A percentile compares a stretch with the other conserved stretches of the same genome.
Evolutionary conservation across 129 eudicot genomes (phyloP).

Genomic region (Artemisia argyi): DNA sequence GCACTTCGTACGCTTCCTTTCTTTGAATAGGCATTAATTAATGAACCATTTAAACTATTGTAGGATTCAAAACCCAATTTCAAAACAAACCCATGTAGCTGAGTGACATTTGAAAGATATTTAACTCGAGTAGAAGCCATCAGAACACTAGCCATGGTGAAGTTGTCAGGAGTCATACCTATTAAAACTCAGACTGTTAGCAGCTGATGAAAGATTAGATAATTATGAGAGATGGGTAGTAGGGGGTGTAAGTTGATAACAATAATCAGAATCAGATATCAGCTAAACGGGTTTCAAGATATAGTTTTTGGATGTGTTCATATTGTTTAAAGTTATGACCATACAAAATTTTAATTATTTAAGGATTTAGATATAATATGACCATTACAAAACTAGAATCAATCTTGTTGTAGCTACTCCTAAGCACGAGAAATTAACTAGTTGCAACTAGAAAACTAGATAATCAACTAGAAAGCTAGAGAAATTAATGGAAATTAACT

Average conservation of each 20-base stretch:
- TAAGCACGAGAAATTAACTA: too few relatives aligned
- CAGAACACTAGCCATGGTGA: constrained; percentile 53
- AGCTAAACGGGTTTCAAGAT: too few relatives aligned
- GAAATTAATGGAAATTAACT: not conserved
- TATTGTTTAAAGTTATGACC: too few relatives aligned
- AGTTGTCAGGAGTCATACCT: constrained; percentile 61
- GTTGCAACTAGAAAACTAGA: not conserved
- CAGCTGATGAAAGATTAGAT: constrained; percentile 5
- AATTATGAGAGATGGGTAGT: too few relatives aligned
- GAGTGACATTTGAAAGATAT: constrained; percentile 22
- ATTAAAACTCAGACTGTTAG: not conserved
- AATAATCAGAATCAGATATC: too few relatives aligned
- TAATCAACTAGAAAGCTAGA: not conserved
- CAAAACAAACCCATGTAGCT: constrained; percentile 41
- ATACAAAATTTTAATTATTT: too few relatives aligned
- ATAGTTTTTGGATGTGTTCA: too few relatives aligned
- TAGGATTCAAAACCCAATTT: constrained; percentile 49
- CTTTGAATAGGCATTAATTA: constrained; percentile 61
- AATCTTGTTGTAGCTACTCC: too few relatives aligned
- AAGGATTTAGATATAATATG: too few relatives aligned
- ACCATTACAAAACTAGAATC: too few relatives aligned
- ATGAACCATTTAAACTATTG: constrained; percentile 45
- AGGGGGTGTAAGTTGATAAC: too few relatives aligned
- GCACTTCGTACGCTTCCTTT: constrained; percentile 48
- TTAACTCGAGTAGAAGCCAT: constrained; percentile 32